Percentiles rank a stretch among this genome's conserved stretches.
Conservation (phyloP, 371 early-diverging fungal species). For the Mortierella sp. region DNA sequence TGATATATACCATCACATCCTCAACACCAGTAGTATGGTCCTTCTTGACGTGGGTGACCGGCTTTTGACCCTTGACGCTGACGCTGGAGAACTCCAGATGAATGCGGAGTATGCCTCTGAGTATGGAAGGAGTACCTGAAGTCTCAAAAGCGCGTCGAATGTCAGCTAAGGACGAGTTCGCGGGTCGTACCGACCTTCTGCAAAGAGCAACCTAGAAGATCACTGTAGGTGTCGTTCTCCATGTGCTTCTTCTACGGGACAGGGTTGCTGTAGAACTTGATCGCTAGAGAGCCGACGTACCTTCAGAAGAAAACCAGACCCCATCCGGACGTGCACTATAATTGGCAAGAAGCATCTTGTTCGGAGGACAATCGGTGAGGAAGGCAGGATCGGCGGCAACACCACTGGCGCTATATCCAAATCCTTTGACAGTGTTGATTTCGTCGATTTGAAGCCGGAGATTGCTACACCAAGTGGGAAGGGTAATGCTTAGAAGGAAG, state of each 20-base stretch:
- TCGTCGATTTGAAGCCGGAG: conserved; percentile 34
- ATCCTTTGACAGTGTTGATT: conserved; percentile 36
- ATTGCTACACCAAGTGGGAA: conserved; percentile 19
- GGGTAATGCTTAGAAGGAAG: conserved; percentile 13
- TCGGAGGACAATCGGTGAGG: conserved; percentile 30
- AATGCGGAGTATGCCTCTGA: neutral
- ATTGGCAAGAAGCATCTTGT: conserved; percentile 20
- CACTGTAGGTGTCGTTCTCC: conserved; percentile 21
- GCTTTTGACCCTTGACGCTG: neutral
- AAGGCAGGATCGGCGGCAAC: conserved; percentile 23
- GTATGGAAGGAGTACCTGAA: conserved; percentile 12
- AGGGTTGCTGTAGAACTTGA: conserved; percentile 23
- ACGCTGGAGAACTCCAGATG: conserved; percentile 29
- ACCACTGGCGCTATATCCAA: conserved; percentile 21
- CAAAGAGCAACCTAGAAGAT: too few relatives aligned
- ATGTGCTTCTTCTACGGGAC: neutral
- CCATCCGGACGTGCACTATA: conserved; percentile 36
- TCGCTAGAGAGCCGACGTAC: conserved; percentile 40
- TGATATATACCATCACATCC: conserved; percentile 45
- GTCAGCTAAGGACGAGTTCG: neutral
- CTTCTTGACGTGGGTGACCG: conserved; percentile 18
- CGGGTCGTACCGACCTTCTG: conserved; percentile 9
- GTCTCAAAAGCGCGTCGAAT: conserved; percentile 14
- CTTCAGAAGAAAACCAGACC: conserved; percentile 26
- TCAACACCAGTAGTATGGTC: conserved; percentile 16